A percentile compares a stretch with the other conserved stretches of the same genome.
phyloP scores from a whole-genome alignment of 75 land plant genomes.

The Gnetum montanum region DNA sequence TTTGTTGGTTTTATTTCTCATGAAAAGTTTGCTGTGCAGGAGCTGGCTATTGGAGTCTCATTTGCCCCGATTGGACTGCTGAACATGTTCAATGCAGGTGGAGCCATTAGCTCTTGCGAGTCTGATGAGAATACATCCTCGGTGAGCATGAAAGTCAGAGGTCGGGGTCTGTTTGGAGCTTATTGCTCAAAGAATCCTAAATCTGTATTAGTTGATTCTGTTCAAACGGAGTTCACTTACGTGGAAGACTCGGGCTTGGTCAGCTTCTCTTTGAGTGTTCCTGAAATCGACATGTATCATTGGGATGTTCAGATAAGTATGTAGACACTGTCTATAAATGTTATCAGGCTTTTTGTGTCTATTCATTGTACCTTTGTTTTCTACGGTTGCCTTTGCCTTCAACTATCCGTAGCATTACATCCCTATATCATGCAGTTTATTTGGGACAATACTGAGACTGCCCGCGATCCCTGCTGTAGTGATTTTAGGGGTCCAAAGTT shows the following conservation, averaged over 20 bases:
- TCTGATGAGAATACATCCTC: slow-evolving; percentile 17
- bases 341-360: background rate
- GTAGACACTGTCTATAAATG: slow-evolving; percentile 5
- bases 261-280: slow-evolving; percentile 22
- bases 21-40: no score
- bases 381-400: no score
- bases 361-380: no score
- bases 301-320: slow-evolving; percentile 26
- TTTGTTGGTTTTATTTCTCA: no score
- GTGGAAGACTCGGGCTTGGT: slow-evolving; percentile 35
- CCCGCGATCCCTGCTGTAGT: no score
- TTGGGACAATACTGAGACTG: no score
- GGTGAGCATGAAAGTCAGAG: slow-evolving; percentile 40
- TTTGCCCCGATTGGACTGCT: slow-evolving; percentile 81
- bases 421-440: no score
- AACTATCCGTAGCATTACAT: no score
- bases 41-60: slow-evolving; percentile 25
- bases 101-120: slow-evolving; percentile 44
- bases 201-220: slow-evolving; percentile 22
- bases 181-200: slow-evolving; percentile 53
- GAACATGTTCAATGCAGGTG: slow-evolving; percentile 85
- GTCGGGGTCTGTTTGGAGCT: slow-evolving; percentile 56
- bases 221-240: slow-evolving; percentile 25
- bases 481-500: no score
- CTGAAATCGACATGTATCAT: slow-evolving; percentile 31